Evolutionary conservation across 2,329 filamentous ascomycete genomes (phyloP), one percentile per base, ranked within the genome.

Genomic region (Epicoccum sorghinum): DNA sequence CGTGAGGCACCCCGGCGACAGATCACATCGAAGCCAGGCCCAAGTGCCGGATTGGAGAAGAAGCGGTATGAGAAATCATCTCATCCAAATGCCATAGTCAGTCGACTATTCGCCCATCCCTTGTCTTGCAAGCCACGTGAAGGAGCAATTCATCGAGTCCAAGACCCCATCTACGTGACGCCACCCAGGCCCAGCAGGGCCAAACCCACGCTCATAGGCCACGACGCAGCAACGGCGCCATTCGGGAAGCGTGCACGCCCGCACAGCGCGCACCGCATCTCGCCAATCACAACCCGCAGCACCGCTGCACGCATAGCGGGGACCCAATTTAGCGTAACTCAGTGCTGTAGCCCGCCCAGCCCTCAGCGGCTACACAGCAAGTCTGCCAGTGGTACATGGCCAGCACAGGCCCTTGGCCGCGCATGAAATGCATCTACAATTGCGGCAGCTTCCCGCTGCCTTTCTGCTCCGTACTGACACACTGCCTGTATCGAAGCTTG

Each of bases 341-440:
- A 29, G 41, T 40, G 6, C 22, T 39, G 33, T 48, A 40, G 43
- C 38, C 36, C 46, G 45, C 52, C 52, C 52, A 54, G 52, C 52
- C 47, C 45, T 63, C 64, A 65, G 66, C 65, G 65, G 61, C 62
- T 67, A 63, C 59, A 61, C 55, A 33, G 43, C 47, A 33, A 12
- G 4, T 12, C 13, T 4, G 32, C 4, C 50, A 36, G 42, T 18
- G 18, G 37, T 55, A 46, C 52, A 55, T 47, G 43, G 45, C 60
- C 58, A 60, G 51, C 55, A 46, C 55, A 53, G 47, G 52, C 43
- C 43, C 37, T 57, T 41, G 41, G 61, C 58, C 56, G 66, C 65
- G 71, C 71, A 74, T 74, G 66, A 73, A 64, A 61, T 53, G 54
- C 50, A 59, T 66, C 50, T 72, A 68, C 69, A 67, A 68, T 69